Evolutionary conservation across 495 filamentous ascomycete species (phyloP).

Genomic region (Penicillium diatomitis): DNA sequence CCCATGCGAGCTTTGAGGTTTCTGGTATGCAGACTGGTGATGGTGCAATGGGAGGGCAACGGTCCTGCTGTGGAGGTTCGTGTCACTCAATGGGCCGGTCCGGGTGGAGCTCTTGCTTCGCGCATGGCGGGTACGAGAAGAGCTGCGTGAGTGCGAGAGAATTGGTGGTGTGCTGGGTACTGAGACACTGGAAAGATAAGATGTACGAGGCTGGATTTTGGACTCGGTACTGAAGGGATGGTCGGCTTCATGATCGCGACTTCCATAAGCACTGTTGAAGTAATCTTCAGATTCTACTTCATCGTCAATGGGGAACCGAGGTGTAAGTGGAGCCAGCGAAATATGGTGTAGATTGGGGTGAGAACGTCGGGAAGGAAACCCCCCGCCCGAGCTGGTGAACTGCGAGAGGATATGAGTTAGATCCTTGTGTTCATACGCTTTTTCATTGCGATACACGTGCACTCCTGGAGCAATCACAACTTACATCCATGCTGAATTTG

Average conservation of each 20-base stretch:
- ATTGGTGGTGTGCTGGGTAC: constrained; percentile 38
- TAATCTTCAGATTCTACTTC: constrained; percentile 21
- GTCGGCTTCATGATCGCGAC: neutral
- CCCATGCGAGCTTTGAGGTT: constrained; percentile 4
- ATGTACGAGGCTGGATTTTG: constrained; percentile 19
- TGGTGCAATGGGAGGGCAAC: constrained; percentile 19
- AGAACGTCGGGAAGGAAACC: constrained; percentile 34
- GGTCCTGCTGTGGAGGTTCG: constrained; percentile 23
- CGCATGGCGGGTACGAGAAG: constrained; percentile 30
- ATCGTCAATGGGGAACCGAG: constrained; percentile 52
- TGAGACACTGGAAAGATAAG: constrained; percentile 36
- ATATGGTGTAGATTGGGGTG: constrained; percentile 39
- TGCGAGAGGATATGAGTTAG: neutral
- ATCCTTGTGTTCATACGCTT: neutral
- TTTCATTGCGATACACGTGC: no score
- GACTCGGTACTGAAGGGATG: neutral
- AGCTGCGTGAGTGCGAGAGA: constrained; percentile 40
- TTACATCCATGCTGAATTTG: constrained; percentile 17
- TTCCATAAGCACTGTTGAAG: constrained; percentile 16
- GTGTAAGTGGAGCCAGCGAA: constrained; percentile 57
- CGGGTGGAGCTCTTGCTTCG: constrained; percentile 33
- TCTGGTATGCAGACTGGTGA: constrained; percentile 9
- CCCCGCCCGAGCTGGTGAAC: constrained; percentile 16
- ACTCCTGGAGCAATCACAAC: no score
- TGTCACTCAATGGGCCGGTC: constrained; percentile 22